Evolutionary conservation across 2,329 filamentous ascomycete genomes (phyloP), one percentile per base, ranked within the genome.

Genomic region (Westerdykella ornata): DNA sequence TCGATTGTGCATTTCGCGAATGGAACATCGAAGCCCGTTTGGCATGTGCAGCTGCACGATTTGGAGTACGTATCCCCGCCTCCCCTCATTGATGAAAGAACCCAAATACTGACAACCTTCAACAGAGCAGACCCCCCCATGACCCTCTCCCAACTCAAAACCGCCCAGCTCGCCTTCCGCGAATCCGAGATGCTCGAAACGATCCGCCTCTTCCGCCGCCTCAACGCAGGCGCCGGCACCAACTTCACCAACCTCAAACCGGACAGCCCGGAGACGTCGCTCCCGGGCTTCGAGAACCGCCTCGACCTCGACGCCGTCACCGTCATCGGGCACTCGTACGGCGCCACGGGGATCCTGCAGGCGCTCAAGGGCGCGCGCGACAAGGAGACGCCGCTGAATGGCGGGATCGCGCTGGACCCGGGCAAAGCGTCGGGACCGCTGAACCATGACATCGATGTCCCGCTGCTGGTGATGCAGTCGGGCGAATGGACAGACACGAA

Each of bases 251-350:
- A 59, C 48, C 48, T 59, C 18, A 56, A 82, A 75, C 63, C 62
- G 70, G 8, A 72, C 70, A 48, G 54, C 47, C 28, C 77, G 75
- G 57, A 76, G 71, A 34, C 53, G 51, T 16, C 63, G 65, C 46
- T 68, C 1, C 51, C 65, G 3, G 62, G 64, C 13, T 84, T 80
- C 72, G 58, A 67, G 28, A 63, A 65, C 41, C 71, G 78, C 8
- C 70, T 85, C 5, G 72, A 81, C 56, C 67, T 74, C 35, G 63
- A 72, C 20, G 69, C 73, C 28, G 70, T 81, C 49, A 71, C 77
- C 35, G 69, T 84, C 7, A 75, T 69, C 3, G 81, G 81, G 0
- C 81, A 84, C 56, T 82, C 78, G 0, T 83, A 80, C 62, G 81
- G 81, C 37, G 81, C 80, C 2, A 84, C 81, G 0, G 72, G 77